Base-by-base conservation (phyloP, 2,329 filamentous ascomycete species). In the Coniochaeta hoffmannii region DNA sequence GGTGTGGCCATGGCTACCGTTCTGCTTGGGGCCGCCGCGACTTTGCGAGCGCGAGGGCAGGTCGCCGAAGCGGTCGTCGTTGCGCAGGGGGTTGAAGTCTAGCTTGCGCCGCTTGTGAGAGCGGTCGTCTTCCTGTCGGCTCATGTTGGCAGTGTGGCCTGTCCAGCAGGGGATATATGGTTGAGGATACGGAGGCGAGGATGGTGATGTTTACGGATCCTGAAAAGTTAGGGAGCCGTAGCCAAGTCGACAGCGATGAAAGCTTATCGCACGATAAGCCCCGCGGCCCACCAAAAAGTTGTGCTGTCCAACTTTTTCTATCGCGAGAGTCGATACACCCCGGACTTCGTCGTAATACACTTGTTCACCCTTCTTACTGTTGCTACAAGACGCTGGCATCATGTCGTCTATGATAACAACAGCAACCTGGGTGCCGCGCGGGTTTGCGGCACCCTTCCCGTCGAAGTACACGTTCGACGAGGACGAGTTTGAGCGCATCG, bases 401-500 rank as follows among this genome's bases (percentile, higher is more conserved):
- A 51, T 34, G 49, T 64, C 65, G 69, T 87, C 86, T 63, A 91
- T 90, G 87, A 89, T 90, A 60, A 89, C 88, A 51, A 83, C 86
- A 22, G 83, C 87, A 19, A 74, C 86, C 53, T 91, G 88, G 88
- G 87, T 90, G 67, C 86, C 86, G 64, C 82, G 88, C 57, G 88
- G 88, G 53, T 88, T 88, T 65, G 86, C 88, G 55, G 87, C 88
- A 50, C 85, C 86, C 51, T 90, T 90, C 63, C 88, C 88, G 15
- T 79, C 80, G 38, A 89, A 88, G 69, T 89, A 89, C 68, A 82
- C 86, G 57, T 83, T 91, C 56, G 83, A 90, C 70, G 88, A 91
- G 68, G 78, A 80, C 60, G 88, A 91, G 69, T 89, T 88, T 65
- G 80, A 84, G 65, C 82, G 88, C 65, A 91, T 91, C 74, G 86